Conservation (phyloP, 2,329 filamentous ascomycete species). For the Penicillium sp. region DNA sequence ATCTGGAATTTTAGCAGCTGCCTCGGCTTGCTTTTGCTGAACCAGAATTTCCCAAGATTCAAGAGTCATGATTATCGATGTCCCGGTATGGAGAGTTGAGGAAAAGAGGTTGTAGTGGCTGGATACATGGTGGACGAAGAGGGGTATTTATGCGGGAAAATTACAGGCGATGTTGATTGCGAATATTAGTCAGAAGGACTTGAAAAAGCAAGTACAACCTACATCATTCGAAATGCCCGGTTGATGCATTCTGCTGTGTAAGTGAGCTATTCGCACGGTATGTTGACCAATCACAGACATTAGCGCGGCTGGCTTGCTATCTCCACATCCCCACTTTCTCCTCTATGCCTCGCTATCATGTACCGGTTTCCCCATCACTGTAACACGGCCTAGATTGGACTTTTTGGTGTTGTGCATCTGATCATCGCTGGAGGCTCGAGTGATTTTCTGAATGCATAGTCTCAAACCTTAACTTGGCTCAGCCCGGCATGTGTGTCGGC, state of each 20-base stretch:
- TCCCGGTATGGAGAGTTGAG: background rate
- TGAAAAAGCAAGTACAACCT: background rate
- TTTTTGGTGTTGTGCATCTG: too few species aligned
- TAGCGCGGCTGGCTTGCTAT: background rate
- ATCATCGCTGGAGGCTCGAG: too few species aligned
- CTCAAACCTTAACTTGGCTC: too few species aligned
- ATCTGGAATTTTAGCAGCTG: conserved; percentile 9
- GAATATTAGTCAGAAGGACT: background rate
- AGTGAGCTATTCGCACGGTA: background rate
- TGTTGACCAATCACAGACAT: background rate
- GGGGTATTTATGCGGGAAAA: conserved; percentile 5
- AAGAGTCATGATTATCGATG: conserved; percentile 1
- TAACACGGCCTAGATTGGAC: too few species aligned
- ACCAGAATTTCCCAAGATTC: conserved; percentile 11
- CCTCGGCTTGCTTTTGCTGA: conserved; percentile 11
- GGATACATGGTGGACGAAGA: background rate
- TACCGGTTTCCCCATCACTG: too few species aligned
- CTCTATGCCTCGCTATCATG: too few species aligned
- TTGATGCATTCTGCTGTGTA: background rate
- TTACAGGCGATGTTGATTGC: background rate
- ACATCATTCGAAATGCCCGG: background rate
- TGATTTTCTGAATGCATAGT: too few species aligned
- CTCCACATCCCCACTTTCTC: background rate
- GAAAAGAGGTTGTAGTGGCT: background rate
- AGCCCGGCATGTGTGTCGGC: too few species aligned